Conservation (phyloP, 257 asterid species). For the Primulina tabacum region DNA sequence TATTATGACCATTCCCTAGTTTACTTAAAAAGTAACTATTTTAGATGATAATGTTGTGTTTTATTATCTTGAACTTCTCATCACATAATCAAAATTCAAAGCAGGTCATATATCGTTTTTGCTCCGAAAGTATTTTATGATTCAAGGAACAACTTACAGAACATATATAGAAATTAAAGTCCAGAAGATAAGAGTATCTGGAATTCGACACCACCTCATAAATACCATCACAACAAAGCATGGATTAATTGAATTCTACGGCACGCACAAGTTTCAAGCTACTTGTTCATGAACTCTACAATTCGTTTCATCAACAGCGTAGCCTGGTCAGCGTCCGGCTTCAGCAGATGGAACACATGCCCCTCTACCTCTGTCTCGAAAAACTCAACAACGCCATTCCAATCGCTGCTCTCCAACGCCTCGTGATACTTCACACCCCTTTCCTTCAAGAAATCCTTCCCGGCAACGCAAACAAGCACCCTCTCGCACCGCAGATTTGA, state of each 20-base stretch:
- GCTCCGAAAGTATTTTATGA: no score
- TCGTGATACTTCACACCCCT: constrained; percentile 38
- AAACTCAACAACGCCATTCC: constrained; percentile 43
- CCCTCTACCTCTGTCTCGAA: constrained; percentile 41
- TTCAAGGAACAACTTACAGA: no score
- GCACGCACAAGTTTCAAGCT: background rate
- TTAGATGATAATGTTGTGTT: no score
- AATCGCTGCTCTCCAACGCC: constrained; percentile 33
- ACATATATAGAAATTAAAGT: no score
- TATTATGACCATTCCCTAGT: no score
- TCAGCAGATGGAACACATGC: constrained; percentile 39
- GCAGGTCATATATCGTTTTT: no score
- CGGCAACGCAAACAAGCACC: constrained; percentile 49
- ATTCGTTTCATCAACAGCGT: constrained; percentile 32
- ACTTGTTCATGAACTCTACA: constrained; percentile 28
- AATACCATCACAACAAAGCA: no score
- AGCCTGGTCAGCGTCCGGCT: constrained; percentile 27
- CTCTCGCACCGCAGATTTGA: constrained; percentile 33
- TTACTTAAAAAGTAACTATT: no score
- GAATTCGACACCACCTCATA: no score
- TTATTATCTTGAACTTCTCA: no score
- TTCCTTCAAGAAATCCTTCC: constrained; percentile 36
- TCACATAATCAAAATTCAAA: no score
- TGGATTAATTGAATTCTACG: background rate
- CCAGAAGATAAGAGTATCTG: no score